These are phyloP conservation scores for Saccharomycopsis amapae DNA, from an alignment of 805 yeast species.

Conservation along the genomic window DNA sequence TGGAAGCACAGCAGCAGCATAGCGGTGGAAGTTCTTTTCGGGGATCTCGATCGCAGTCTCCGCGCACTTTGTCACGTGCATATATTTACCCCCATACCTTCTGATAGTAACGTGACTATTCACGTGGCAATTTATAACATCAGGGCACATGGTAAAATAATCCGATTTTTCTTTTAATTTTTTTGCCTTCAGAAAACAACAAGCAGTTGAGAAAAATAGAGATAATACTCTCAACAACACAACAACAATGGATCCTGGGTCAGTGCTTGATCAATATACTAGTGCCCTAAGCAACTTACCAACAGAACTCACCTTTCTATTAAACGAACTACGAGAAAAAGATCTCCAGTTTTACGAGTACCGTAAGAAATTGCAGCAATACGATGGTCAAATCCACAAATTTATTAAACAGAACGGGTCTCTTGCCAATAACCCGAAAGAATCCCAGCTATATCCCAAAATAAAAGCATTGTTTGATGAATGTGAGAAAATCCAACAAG, in stretches of 20 bases:
- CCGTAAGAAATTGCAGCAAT: conserved; percentile 55
- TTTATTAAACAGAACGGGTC: conserved; percentile 80
- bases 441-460: conserved; percentile 53
- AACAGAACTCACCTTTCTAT: conserved; percentile 70
- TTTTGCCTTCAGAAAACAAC: background rate
- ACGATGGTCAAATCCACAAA: conserved; percentile 78
- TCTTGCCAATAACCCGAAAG: conserved; percentile 73
- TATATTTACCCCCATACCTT: no score
- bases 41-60: no score
- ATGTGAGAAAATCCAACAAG: conserved; percentile 60
- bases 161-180: no score
- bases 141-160: no score
- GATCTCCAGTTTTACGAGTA: conserved; percentile 63
- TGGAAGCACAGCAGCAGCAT: no score
- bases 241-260: conserved; percentile 76
- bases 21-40: no score
- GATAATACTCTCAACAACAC: no score
- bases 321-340: conserved; percentile 68
- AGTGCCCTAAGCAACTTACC: conserved; percentile 78
- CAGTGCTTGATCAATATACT: conserved; percentile 64
- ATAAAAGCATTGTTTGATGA: conserved; percentile 61
- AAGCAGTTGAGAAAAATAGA: background rate
- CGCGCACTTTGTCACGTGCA: no score
- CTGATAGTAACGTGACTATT: no score
- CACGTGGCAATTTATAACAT: no score